Evolutionary conservation across 2,329 filamentous ascomycete genomes (phyloP), one percentile per base, ranked within the genome.

Genomic region (Penicillium frequentans): DNA sequence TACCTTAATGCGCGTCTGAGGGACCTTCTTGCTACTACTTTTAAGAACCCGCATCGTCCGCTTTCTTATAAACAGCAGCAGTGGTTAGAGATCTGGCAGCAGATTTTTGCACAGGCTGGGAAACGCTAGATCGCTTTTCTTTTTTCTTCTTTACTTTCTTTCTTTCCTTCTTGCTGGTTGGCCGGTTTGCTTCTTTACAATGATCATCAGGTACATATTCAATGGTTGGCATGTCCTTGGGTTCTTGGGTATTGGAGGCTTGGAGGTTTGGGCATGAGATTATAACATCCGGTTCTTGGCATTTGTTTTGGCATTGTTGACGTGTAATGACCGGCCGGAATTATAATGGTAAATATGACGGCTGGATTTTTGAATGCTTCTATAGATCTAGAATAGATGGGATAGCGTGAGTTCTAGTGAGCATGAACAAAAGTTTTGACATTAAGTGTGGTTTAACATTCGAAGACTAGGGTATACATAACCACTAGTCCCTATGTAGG

Each of bases 41-140:
- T 96, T 77, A 71, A 72, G 19, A 72, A 72, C 35, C 78, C 78
- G 13, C 74, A 75, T 33, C 73, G 68, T 43, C 63, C 65, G 19
- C 61, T 79, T 10, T 72, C 88, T 0, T 78, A 83, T 24, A 86
- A 89, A 68, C 88, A 91, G 65, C 84, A 87, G 72, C 85, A 85
- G 66, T 91, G 89, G 89, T 77, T 92, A 50, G 87, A 89, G 52
- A 79, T 90, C 26, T 92, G 88, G 88, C 86, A 90, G 73, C 81
- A 80, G 53, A 82, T 92, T 5, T 91, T 90, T 66, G 77, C 80
- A 16, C 67, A 66, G 51, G 69, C 64, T 42, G 65, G 61, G 39
- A 69, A 70, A 55, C 59, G 66, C 23, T 64, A 49, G 56, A 2
- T 3, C 19, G 8, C 1, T n/a, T 42, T 56, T 47, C 6, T 56